Percentiles rank a stretch among this genome's conserved stretches.
phyloP scores from a whole-genome alignment of 2,329 filamentous ascomycete species.

The Waltergamsia citrina region DNA sequence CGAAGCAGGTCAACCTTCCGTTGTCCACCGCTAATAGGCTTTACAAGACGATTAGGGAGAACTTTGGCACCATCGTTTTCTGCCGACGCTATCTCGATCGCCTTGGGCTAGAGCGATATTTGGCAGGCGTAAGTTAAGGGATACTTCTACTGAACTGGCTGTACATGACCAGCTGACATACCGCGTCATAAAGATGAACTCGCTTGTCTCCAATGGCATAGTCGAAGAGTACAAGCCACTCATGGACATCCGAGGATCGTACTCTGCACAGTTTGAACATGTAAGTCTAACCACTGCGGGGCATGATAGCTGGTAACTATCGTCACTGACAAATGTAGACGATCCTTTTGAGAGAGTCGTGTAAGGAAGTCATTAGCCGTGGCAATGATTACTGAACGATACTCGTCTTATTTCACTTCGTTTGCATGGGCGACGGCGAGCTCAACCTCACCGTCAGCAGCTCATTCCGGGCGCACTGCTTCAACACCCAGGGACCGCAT shows the following conservation, averaged over 20 bases:
- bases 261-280: slow-evolving; percentile 56
- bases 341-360: slow-evolving; percentile 29
- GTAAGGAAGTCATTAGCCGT: slow-evolving; percentile 42
- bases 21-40: slow-evolving; percentile 46
- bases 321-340: slow-evolving; percentile 22
- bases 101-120: slow-evolving; percentile 50
- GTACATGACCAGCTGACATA: slow-evolving; percentile 7
- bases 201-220: slow-evolving; percentile 45
- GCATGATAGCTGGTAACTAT: background rate
- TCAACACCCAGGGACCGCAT: too few species aligned
- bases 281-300: slow-evolving; percentile 15
- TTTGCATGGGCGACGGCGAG: too few species aligned
- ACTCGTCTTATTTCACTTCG: too few species aligned
- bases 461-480: too few species aligned
- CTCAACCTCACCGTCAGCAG: too few species aligned
- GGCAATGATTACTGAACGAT: slow-evolving; percentile 38
- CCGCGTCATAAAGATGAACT: slow-evolving; percentile 47
- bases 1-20: slow-evolving; percentile 21
- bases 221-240: slow-evolving; percentile 48
- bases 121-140: slow-evolving; percentile 38
- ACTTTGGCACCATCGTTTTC: slow-evolving; percentile 54
- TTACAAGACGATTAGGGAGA: slow-evolving; percentile 48
- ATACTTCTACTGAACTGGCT: rapidly evolving
- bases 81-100: slow-evolving; percentile 53
- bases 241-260: slow-evolving; percentile 48